Conservation (phyloP, 306 rosid species). For the cucumber (Cucumis sativus) region DNA sequence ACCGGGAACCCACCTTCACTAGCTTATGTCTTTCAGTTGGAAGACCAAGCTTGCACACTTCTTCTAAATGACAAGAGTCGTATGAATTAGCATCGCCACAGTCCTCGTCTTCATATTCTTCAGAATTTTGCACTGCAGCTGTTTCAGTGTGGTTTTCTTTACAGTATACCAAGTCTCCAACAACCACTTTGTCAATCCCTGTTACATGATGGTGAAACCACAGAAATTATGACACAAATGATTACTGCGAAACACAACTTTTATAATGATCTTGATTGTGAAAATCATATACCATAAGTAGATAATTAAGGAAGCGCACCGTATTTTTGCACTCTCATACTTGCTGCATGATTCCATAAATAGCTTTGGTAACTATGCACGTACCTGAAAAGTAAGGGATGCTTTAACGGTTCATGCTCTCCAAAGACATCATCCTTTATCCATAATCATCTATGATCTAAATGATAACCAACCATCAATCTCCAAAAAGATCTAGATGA, state of each 20-base stretch:
- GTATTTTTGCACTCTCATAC: constrained; percentile 73
- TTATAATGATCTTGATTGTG: neutral
- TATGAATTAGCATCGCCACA: constrained; percentile 15
- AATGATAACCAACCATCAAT: neutral
- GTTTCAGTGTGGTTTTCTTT: constrained; percentile 42
- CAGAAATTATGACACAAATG: neutral
- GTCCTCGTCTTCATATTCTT: constrained; percentile 35
- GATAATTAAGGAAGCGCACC: constrained; percentile 37
- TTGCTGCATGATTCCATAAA: constrained; percentile 92
- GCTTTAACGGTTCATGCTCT: neutral
- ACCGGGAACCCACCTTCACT: constrained; percentile 48
- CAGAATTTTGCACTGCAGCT: constrained; percentile 29
- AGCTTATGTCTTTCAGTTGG: constrained; percentile 27
- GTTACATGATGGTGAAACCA: constrained; percentile 20
- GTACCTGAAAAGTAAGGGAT: constrained; percentile 40
- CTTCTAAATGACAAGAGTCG: constrained; percentile 41
- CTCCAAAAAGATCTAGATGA: neutral
- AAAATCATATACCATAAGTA: neutral
- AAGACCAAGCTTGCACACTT: constrained; percentile 29
- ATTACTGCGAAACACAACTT: neutral
- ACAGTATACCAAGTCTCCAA: constrained; percentile 77
- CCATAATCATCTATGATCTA: neutral
- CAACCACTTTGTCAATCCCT: constrained; percentile 61
- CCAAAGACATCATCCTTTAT: neutral
- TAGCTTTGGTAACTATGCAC: constrained; percentile 96